These are phyloP conservation scores for Lagenidium giganteum DNA, from an alignment of 352 stramenopile genomes.

Conservation along the genomic window DNA sequence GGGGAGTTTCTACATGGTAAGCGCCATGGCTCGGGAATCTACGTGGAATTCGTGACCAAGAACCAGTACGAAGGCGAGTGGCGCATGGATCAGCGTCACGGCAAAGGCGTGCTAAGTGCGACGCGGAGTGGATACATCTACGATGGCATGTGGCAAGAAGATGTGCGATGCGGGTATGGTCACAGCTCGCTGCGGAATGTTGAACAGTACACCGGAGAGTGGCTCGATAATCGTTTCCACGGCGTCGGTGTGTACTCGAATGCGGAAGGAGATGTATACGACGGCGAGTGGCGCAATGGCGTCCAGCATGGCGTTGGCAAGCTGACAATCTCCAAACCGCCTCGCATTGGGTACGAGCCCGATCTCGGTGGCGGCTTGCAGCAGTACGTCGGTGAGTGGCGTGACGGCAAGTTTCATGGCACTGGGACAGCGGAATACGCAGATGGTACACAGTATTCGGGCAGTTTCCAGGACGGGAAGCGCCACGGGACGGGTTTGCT, in stretches of 20 bases:
- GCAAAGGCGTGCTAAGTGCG: constrained; percentile 61
- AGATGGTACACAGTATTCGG: constrained; percentile 89
- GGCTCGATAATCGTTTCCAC: constrained; percentile 61
- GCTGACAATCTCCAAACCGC: constrained; percentile 22
- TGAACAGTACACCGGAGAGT: constrained; percentile 72
- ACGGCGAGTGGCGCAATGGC: constrained; percentile 58
- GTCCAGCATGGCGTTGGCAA: constrained; percentile 60
- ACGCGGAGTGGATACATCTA: constrained; percentile 65
- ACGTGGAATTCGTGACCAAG: constrained; percentile 70
- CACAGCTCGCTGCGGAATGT: constrained; percentile 65
- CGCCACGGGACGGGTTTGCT: constrained; percentile 70
- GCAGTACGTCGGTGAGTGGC: constrained; percentile 70
- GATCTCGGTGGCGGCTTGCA: constrained; percentile 41
- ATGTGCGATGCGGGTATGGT: constrained; percentile 64
- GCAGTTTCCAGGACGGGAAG: constrained; percentile 63
- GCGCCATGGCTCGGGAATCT: constrained; percentile 69
- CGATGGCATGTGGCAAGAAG: constrained; percentile 67
- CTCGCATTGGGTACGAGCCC: too few relatives aligned
- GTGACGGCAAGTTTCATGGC: constrained; percentile 54
- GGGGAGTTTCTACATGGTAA: constrained; percentile 58
- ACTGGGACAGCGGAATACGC: constrained; percentile 78
- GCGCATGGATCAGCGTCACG: constrained; percentile 55
- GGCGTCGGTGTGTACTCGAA: constrained; percentile 62
- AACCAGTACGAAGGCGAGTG: constrained; percentile 79
- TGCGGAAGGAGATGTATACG: constrained; percentile 51